Base-by-base conservation (phyloP, 2,329 filamentous ascomycete species). In the Ramularia collo-cygni region DNA sequence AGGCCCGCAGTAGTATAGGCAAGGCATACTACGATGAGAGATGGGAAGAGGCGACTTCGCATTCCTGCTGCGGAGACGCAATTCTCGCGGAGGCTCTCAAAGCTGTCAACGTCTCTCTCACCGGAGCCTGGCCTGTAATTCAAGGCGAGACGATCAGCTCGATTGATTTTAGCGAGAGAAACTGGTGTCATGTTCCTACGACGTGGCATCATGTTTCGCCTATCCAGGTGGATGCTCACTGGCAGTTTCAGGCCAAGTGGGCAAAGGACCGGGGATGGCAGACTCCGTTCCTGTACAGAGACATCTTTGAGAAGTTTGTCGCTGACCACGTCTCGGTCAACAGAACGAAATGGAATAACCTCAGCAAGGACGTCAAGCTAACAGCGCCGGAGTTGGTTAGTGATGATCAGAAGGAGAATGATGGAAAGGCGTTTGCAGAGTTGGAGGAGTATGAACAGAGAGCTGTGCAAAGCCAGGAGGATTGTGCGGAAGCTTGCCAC, bases 51-150 rank as follows among this genome's bases (percentile, higher is more conserved):
- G 41, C 64, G 18, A 60, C 72, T 13, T 57, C 58, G 27, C 49
- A 61, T 7, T 72, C 77, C 41, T 75, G 70, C 53, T 76, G 72
- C 41, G 73, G 73, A n/a, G 72, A 76, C 41, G 71, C 68, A 28
- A 64, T 76, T 7, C 51, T 75, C 8, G 72, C 72, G 1, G 71
- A 65, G 56, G 68, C 65, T 4, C 53, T 76, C 38, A 62, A 63
- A 43, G 63, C 69, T 24, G 65, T 63, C 24, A 66, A 65, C 1
- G 62, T 76, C 8, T 54, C 59, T 3, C 44, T 76, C 42, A 68
- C 63, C 15, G 54, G 57, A 7, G 61, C 64, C 0, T 69, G 63
- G 56, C 68, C 68, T 1, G 51, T 68, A 10, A 61, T 71, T 6
- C 67, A 71, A 46, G 60, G 64, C 38, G 67, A 71, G 46, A 65